Conservation (phyloP, 768 basidiomycete genomes). For the Auriscalpium microsporum region DNA sequence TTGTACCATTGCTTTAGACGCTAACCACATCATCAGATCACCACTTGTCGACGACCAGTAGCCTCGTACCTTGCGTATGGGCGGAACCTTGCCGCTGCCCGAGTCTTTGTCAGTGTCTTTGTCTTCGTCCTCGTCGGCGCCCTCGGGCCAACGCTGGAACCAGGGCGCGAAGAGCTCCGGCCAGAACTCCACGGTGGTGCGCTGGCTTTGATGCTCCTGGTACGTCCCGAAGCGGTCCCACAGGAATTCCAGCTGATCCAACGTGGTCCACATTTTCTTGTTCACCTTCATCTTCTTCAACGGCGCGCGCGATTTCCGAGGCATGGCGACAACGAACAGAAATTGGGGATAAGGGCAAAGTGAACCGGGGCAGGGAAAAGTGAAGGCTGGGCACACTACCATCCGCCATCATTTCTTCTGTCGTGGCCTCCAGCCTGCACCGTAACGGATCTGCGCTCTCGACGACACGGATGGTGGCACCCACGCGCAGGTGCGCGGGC, state of each 20-base stretch:
- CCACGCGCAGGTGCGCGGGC: too few relatives aligned
- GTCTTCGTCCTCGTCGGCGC: not conserved
- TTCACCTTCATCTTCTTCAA: too few relatives aligned
- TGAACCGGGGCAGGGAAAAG: too few relatives aligned
- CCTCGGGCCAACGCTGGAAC: not conserved
- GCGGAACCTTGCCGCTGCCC: not conserved
- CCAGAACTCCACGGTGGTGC: not conserved
- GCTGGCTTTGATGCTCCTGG: not conserved
- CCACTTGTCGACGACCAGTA: not conserved
- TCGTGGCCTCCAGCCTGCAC: too few relatives aligned
- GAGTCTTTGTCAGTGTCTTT: not conserved
- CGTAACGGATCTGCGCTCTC: too few relatives aligned
- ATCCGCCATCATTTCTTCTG: too few relatives aligned
- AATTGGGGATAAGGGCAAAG: too few relatives aligned
- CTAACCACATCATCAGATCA: not conserved
- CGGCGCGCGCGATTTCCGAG: too few relatives aligned
- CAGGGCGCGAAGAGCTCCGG: not conserved
- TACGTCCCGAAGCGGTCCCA: not conserved
- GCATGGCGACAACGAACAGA: too few relatives aligned
- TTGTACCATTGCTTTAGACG: not conserved
- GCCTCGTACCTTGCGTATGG: not conserved
- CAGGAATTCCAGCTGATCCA: not conserved
- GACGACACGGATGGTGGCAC: too few relatives aligned
- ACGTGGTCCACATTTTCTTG: not conserved
- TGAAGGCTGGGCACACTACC: too few relatives aligned